Evolutionary conservation across 1,284 basidiomycete species (phyloP).

Genomic region (Heimioporus retisporus): DNA sequence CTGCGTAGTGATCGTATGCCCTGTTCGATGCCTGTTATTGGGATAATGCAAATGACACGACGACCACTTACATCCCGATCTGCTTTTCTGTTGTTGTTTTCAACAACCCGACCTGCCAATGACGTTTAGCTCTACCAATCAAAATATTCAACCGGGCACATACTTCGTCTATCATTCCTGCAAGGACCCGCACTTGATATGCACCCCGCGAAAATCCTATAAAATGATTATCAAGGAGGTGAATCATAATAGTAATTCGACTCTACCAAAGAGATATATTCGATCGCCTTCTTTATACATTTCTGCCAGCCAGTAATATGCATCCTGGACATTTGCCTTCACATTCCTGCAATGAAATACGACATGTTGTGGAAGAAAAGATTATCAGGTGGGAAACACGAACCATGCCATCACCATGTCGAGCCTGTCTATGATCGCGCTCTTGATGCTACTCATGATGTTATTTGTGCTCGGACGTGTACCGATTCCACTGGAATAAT

Average conservation of each 20-base stretch:
- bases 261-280: conserved; percentile 35
- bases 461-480: too few relatives aligned
- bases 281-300: too few relatives aligned
- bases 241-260: background rate
- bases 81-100: conserved; percentile 35
- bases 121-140: background rate
- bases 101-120: conserved; percentile 33
- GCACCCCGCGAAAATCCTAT: conserved; percentile 59
- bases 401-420: too few relatives aligned
- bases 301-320: conserved; percentile 53
- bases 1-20: conserved; percentile 42
- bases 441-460: too few relatives aligned
- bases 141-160: background rate
- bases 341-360: conserved; percentile 24
- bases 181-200: conserved; percentile 53
- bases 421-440: too few relatives aligned
- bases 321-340: conserved; percentile 41
- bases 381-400: too few relatives aligned
- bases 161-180: conserved; percentile 54
- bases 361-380: too few relatives aligned
- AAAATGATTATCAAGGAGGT: background rate
- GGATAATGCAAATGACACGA: background rate
- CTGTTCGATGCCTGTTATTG: too few relatives aligned
- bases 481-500: too few relatives aligned
- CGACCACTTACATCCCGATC: conserved; percentile 28